These are phyloP conservation scores for Tricharina praecox DNA, from an alignment of 495 filamentous ascomycete genomes.

Conservation along the genomic window DNA sequence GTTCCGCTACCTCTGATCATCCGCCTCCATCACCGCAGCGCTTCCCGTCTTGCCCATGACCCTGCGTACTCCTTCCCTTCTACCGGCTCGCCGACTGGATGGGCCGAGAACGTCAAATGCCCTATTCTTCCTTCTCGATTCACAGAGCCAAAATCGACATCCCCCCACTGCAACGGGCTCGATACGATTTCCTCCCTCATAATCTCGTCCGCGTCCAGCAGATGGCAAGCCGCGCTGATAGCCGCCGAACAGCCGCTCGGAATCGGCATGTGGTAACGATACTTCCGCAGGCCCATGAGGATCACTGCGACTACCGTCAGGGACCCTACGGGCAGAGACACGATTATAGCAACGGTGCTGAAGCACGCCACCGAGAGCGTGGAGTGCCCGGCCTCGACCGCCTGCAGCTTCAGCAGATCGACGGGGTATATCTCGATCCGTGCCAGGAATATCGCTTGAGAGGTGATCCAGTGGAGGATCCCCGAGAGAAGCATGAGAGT, in stretches of 20 bases:
- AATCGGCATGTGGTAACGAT: neutral
- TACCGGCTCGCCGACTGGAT: neutral
- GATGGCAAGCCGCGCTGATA: slow-evolving; percentile 12
- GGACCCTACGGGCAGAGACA: neutral
- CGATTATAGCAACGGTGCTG: neutral
- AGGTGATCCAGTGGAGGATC: slow-evolving; percentile 31
- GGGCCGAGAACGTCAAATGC: slow-evolving; percentile 4
- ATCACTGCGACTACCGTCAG: neutral
- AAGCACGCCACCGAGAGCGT: neutral
- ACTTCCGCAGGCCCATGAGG: neutral
- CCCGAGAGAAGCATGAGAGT: slow-evolving; percentile 24
- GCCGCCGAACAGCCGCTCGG: slow-evolving; percentile 7
- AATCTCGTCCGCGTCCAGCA: neutral
- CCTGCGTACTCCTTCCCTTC: neutral
- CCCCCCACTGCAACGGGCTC: neutral
- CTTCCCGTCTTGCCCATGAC: too few relatives aligned
- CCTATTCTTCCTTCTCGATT: too few relatives aligned
- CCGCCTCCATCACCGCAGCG: too few relatives aligned
- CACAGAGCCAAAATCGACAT: neutral
- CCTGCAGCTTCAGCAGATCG: too few relatives aligned
- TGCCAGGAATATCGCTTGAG: slow-evolving; percentile 31
- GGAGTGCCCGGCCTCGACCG: too few relatives aligned
- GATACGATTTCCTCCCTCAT: neutral
- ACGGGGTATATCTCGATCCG: slow-evolving; percentile 16
- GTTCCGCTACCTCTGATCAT: too few relatives aligned